Percentiles rank a stretch among this genome's conserved stretches.
Conservation (phyloP, 768 basidiomycete genomes). For the Botryobasidium botryosum region DNA sequence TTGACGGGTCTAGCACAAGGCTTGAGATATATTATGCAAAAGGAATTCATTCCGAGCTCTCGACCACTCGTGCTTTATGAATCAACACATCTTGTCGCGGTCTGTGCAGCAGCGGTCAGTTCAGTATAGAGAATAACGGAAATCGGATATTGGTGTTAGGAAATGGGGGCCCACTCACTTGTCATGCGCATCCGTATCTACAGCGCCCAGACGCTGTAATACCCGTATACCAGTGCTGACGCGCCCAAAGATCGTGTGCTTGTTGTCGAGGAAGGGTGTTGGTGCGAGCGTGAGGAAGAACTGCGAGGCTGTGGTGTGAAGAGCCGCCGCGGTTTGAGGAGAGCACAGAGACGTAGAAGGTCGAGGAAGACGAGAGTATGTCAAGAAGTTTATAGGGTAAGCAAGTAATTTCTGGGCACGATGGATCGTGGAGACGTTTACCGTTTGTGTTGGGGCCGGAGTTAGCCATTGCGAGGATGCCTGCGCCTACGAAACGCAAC, state of each 20-base stretch:
- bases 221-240: constrained; percentile 86
- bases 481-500: constrained; percentile 85
- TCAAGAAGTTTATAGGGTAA: too few species aligned
- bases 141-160: neutral
- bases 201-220: constrained; percentile 78
- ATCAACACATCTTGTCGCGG: constrained; percentile 71
- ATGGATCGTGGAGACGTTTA: constrained; percentile 20
- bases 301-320: constrained; percentile 55
- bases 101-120: constrained; percentile 15
- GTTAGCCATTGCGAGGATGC: constrained; percentile 94
- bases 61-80: constrained; percentile 43
- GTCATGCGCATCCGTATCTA: constrained; percentile 78
- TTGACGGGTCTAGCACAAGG: too few species aligned
- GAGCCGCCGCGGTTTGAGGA: constrained; percentile 8
- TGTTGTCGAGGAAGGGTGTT: constrained; percentile 69
- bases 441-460: constrained; percentile 89
- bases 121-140: constrained; percentile 1
- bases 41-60: constrained; percentile 6
- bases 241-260: constrained; percentile 82
- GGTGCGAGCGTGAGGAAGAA: constrained; percentile 81
- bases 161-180: constrained; percentile 32
- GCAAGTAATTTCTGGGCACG: too few species aligned
- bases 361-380: neutral
- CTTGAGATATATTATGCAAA: too few species aligned
- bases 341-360: neutral